These are phyloP conservation scores for Pythium oligandrum DNA, from an alignment of 352 stramenopile genomes.

Conservation along the genomic window DNA sequence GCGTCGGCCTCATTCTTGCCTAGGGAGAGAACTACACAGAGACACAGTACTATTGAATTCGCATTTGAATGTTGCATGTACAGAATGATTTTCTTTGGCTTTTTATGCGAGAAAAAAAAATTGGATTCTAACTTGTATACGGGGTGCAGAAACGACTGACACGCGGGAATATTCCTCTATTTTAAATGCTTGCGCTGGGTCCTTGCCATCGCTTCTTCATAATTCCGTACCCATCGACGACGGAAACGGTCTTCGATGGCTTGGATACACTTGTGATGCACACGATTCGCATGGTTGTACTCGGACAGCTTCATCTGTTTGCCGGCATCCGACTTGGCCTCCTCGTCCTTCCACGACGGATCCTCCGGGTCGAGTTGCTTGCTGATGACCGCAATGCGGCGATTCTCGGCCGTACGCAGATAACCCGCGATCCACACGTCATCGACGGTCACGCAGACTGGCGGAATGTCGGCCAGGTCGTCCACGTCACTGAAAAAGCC, in stretches of 20 bases:
- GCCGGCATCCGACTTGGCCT: conserved; percentile 29
- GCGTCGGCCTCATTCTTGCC: conserved; percentile 10
- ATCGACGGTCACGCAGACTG: conserved; percentile 73
- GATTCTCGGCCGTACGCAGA: conserved; percentile 57
- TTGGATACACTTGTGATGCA: conserved; percentile 82
- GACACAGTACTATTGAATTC: too few species aligned
- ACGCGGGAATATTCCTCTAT: too few species aligned
- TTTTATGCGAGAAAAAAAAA: too few species aligned
- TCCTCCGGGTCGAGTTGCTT: conserved; percentile 71
- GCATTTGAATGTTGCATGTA: too few species aligned
- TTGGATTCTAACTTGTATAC: too few species aligned
- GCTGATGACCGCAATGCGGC: conserved; percentile 60
- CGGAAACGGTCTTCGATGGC: conserved; percentile 64
- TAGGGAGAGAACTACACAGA: too few species aligned
- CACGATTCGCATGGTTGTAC: conserved; percentile 75
- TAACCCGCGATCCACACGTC: conserved; percentile 83
- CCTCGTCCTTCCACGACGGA: conserved; percentile 59
- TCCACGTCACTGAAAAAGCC: conserved; percentile 74
- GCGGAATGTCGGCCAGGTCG: conserved; percentile 56
- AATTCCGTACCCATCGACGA: conserved; percentile 64
- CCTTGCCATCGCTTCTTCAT: conserved; percentile 17
- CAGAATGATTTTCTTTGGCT: too few species aligned
- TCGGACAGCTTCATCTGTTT: conserved; percentile 72
- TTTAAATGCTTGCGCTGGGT: too few species aligned
- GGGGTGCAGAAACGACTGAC: too few species aligned